Evolutionary conservation across 140 eudicot species (phyloP), one percentile per base, ranked within the genome.

Genomic region (Senecio squalidus): DNA sequence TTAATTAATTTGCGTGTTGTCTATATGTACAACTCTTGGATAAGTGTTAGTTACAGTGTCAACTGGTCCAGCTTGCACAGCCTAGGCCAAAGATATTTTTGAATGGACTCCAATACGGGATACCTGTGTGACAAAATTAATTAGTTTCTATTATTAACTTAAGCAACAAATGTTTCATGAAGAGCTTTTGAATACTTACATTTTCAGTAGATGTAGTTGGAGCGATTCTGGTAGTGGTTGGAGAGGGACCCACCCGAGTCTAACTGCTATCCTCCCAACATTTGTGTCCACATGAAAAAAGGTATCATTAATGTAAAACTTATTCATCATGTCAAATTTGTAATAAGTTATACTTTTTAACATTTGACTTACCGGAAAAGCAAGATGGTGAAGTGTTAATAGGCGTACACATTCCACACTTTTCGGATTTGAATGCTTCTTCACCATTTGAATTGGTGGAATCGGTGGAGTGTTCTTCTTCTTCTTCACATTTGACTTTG

Each of bases 341-440:
- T 18, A 45, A 2, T 14, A 45, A 2, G 17, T 45, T 1, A 4
- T 21, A 46, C 53, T 50, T 49, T n/a, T 2, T 3, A 49, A 5
- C 21, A 1, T 24, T 11, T n/a, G 8, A 50, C 57, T 50, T 50
- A 50, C 57, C 11, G 57, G 57, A 5, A 50, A 63, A 43, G 97
- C n/a, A n/a, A n/a, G n/a, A n/a, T n/a, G n/a, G n/a, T n/a, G n/a
- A n/a, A n/a, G n/a, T n/a, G n/a, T n/a, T n/a, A n/a, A n/a, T n/a
- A n/a, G n/a, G n/a, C n/a, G n/a, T n/a, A n/a, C n/a, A n/a, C n/a
- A n/a, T n/a, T 89, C 97, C 27, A 89, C 97, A 33, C 97, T 89
- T 67, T 89, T 89, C 60, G 85, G 69, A n/a, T n/a, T n/a, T n/a
- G n/a, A n/a, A n/a, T n/a, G n/a, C n/a, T n/a, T n/a, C n/a, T n/a